Percentiles rank a stretch among this genome's conserved stretches.
Evolutionary conservation across 805 yeast species (phyloP).

Genomic region (Kuraishia piskuri): DNA sequence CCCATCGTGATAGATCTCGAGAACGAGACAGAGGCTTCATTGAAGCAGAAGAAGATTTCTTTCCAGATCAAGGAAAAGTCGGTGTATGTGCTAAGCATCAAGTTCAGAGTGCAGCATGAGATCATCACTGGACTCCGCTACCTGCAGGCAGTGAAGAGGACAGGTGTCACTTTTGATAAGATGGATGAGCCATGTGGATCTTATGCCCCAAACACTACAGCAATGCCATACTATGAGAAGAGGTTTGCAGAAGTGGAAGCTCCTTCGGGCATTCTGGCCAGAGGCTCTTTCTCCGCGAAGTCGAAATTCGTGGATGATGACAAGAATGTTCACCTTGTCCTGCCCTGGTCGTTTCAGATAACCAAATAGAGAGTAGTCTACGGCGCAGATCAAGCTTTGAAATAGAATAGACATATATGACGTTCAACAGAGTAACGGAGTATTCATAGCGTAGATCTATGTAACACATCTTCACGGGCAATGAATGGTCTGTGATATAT

Average conservation of each 20-base stretch:
- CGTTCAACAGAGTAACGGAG: neutral
- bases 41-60: conserved; percentile 45
- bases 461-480: neutral
- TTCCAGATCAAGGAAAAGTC: conserved; percentile 76
- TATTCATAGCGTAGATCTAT: neutral
- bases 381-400: neutral
- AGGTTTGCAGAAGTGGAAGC: conserved; percentile 75
- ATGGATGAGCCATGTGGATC: conserved; percentile 85
- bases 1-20: conserved; percentile 68
- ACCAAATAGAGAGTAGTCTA: conserved; percentile 33
- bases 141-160: conserved; percentile 75
- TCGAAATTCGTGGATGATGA: conserved; percentile 88
- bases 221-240: conserved; percentile 70
- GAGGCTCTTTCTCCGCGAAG: conserved; percentile 77
- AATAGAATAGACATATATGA: no score
- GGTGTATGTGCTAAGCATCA: conserved; percentile 60
- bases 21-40: conserved; percentile 46
- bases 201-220: conserved; percentile 80
- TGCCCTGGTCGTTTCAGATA: conserved; percentile 84
- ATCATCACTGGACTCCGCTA: conserved; percentile 87
- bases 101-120: conserved; percentile 82
- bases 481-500: neutral
- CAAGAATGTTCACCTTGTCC: conserved; percentile 56
- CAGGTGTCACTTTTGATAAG: conserved; percentile 82
- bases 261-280: conserved; percentile 80